Base-by-base conservation (phyloP, 225 moss, liverwort and hornwort species). In the Pleurozium schreberi region DNA sequence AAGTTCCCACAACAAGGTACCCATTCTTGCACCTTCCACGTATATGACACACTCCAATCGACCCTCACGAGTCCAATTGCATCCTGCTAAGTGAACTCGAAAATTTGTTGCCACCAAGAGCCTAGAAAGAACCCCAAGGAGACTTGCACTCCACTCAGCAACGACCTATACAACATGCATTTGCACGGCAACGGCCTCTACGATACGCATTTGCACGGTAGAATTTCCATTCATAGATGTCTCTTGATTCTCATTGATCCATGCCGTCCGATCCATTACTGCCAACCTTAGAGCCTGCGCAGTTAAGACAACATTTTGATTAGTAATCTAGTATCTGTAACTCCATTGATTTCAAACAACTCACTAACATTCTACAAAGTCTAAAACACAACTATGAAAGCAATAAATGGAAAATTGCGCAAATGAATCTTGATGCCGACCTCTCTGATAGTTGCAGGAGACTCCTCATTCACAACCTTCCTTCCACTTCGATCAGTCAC, bases 81-180 rank as follows among this genome's bases (percentile, higher is more conserved):
- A 77, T 77, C 38, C 3, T 17, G 49, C 18, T 2, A 8, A 75
- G 7, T 75, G 33, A 75, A 49, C 4, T 49, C 7, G 11, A 47
- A 31, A 74, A 31, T 74, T 49, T 0, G 2, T 7, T 50, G 33
- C 21, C 0, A 50, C 50, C 21, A 50, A 50, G 20, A 50, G 18
- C 5, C 5, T 20, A 19, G 19, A 49, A 11, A 75, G 3, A 75
- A 0, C 1, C 2, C 4, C 0, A 11, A 74, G 18, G 18, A 47
- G 1, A 31, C 4, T 0, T 47, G 1, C 0, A 11, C 1, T 0
- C 45, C 6, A 0, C 4, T 30, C 0, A 74, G 18, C 6, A 47
- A 74, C 4, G 2, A 74, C 18, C 18, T 74, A 45, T 18, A 74
- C 0, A 1, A 74, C 47, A 74, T 75, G 94, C 93, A 45, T 94